Evolutionary conservation across 2,329 filamentous ascomycete species (phyloP), one percentile per base, ranked within the genome.

Genomic region (Cordyceps fumosorosea): DNA sequence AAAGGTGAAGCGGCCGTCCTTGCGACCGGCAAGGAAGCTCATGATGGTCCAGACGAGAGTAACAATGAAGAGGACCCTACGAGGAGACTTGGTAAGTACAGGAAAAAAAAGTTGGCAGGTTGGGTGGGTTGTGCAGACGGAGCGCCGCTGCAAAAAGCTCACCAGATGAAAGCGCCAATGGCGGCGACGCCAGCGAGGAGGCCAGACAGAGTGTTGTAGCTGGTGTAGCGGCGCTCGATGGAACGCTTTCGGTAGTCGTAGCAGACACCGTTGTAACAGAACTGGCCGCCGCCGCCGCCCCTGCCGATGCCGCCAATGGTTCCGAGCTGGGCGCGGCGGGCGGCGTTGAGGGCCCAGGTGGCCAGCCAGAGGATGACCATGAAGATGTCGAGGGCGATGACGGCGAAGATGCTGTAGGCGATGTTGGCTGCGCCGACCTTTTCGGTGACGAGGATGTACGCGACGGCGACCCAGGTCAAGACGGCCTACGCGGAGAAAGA

Each of bases 311-410:
- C 56, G 44, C n/a, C 24, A 42, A 56, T 5, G 24, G 12, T 52
- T 18, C 48, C 53, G n/a, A 58, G 40, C 34, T 37, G 37, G 29
- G 52, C 52, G 32, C 57, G 57, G 42, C 57, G 57, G 18, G 57
- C 58, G 16, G 62, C 62, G 40, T 60, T 57, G 18, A 61, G 54
- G 3, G 62, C 62, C 62, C 62, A 77, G n/a, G 75, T 73, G 0
- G 77, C 73, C 20, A 82, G 75, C 80, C 80, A 82, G 59, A 82
- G 72, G 62, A 82, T 66, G 53, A 77, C 66, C 69, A 81, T 71
- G 50, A 80, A 69, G 4, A 67, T 72, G 52, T 81, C 79, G 24
- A 81, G 71, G 16, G 69, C 69, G 8, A 81, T 68, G 11, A 80
- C 71, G 47, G 78, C 79, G 65, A 76, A 73, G 62, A 80, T 72